These are phyloP conservation scores for Suillus paluster DNA, from an alignment of 768 basidiomycete species.

Conservation along the genomic window DNA sequence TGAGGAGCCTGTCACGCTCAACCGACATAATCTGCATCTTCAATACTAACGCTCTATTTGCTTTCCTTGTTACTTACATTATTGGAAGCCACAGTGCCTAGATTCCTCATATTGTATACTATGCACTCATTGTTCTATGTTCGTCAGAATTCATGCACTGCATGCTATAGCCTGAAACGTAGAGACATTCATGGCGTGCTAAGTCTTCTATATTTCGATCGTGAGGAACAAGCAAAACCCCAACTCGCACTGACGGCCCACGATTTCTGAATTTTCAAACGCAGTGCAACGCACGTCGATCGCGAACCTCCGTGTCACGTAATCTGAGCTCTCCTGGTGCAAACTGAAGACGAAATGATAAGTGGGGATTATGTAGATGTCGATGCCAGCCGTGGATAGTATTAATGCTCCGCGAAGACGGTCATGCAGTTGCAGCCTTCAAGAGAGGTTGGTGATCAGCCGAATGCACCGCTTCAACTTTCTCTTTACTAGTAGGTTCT, in stretches of 20 bases:
- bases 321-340: too few species aligned
- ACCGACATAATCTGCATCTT: neutral
- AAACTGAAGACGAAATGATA: neutral
- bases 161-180: neutral
- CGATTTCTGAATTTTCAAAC: too few species aligned
- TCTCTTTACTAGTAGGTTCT: neutral
- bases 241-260: too few species aligned
- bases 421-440: constrained; percentile 5
- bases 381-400: neutral
- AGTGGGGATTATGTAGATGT: neutral
- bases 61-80: neutral
- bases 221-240: too few species aligned
- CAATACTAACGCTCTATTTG: constrained; percentile 5
- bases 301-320: too few species aligned
- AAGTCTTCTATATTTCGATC: too few species aligned
- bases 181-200: too few species aligned
- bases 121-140: constrained; percentile 4
- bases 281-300: too few species aligned
- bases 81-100: neutral
- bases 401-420: too few species aligned
- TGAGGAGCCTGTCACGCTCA: neutral
- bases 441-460: neutral
- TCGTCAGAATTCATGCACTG: neutral
- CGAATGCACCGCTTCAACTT: neutral
- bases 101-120: constrained; percentile 10